Conservation (phyloP, 2,329 filamentous ascomycete species). For the Epichloe baconii region DNA sequence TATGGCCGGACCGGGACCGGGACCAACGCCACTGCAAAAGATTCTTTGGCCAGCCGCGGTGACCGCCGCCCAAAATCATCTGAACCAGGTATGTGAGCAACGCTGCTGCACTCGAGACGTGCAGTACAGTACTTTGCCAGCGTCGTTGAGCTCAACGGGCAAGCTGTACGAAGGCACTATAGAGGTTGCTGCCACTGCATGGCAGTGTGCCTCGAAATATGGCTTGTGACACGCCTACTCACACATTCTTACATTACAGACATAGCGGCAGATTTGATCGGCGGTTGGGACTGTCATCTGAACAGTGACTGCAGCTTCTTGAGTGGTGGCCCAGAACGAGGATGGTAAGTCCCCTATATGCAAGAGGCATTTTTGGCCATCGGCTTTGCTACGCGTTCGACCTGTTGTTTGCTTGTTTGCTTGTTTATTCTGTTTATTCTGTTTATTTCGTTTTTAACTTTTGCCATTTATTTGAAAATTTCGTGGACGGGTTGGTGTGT, state of each 20-base stretch:
- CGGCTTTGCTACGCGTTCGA: neutral
- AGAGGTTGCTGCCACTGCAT: neutral
- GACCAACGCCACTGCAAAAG: neutral
- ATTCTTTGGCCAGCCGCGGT: neutral
- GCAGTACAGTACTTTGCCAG: neutral
- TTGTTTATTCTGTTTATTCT: neutral
- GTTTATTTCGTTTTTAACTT: neutral
- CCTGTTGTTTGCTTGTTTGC: neutral
- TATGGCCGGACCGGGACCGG: conserved; percentile 29
- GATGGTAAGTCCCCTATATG: conserved; percentile 49
- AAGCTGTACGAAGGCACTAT: neutral
- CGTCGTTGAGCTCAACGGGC: neutral
- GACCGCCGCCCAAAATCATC: neutral
- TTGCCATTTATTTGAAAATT: neutral
- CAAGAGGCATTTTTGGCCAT: neutral
- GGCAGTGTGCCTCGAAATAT: no score
- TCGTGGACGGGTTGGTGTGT: conserved; percentile 4
- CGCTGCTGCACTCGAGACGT: neutral
- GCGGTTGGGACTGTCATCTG: conserved; percentile 65
- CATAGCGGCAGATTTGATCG: conserved; percentile 24
- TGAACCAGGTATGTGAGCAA: neutral
- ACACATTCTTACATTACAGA: conserved; percentile 1
- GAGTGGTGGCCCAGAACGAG: conserved; percentile 67
- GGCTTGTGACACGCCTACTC: neutral
- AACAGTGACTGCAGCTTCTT: conserved; percentile 84